Percentiles rank a stretch among this genome's conserved stretches.
Evolutionary conservation across 2,329 filamentous ascomycete genomes (phyloP).

Genomic region (Thelonectria olida): DNA sequence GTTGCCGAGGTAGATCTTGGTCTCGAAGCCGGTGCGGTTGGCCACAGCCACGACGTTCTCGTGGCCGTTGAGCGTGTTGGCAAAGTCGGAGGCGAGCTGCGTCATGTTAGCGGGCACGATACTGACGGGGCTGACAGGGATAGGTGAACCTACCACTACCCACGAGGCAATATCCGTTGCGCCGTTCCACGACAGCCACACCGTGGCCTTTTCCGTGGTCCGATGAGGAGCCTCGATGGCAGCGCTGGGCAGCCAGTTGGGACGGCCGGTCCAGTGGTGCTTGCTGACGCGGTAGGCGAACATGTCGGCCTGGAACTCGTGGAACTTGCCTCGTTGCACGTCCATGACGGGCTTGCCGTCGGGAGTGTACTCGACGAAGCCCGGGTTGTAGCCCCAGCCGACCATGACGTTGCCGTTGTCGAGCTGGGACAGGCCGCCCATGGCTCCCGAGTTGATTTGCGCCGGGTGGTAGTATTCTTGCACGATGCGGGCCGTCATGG

Average conservation of each 20-base stretch:
- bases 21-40: slow-evolving; percentile 42
- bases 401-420: slow-evolving; percentile 41
- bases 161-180: slow-evolving; percentile 42
- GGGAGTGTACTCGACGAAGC: slow-evolving; percentile 40
- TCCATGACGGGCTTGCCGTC: slow-evolving; percentile 39
- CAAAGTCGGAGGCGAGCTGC: slow-evolving; percentile 36
- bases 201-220: slow-evolving; percentile 36
- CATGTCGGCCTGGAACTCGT: slow-evolving; percentile 37
- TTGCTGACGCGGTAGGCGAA: slow-evolving; percentile 43
- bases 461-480: slow-evolving; percentile 43
- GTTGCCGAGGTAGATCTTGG: slow-evolving; percentile 30
- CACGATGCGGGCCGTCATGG: slow-evolving; percentile 43
- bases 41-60: slow-evolving; percentile 34
- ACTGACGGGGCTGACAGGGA: slow-evolving; percentile 7
- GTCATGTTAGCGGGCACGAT: slow-evolving; percentile 27
- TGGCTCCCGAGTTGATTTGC: slow-evolving; percentile 36
- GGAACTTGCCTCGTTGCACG: slow-evolving; percentile 36
- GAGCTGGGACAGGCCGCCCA: slow-evolving; percentile 40
- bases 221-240: slow-evolving; percentile 37
- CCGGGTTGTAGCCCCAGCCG: slow-evolving; percentile 41
- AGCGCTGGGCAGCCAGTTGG: slow-evolving; percentile 41
- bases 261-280: slow-evolving; percentile 39
- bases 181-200: slow-evolving; percentile 45
- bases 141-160: slow-evolving; percentile 38
- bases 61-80: slow-evolving; percentile 30